phyloP scores from a whole-genome alignment of 768 basidiomycete species.

The Tylopilus felleus region DNA sequence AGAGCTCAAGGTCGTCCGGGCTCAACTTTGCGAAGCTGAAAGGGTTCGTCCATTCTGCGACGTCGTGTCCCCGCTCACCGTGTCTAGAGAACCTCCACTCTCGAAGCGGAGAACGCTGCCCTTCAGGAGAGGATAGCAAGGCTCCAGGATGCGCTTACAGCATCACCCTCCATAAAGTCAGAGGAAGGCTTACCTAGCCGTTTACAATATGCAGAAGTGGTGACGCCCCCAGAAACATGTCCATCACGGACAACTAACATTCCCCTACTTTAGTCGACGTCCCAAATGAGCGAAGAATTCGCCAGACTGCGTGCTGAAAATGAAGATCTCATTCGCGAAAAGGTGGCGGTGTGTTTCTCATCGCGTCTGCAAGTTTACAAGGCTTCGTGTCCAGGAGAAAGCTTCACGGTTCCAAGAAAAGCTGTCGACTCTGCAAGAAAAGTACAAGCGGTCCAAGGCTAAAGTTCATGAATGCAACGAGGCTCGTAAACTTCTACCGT shows the following conservation, averaged over 20 bases:
- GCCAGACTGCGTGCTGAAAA: constrained; percentile 14
- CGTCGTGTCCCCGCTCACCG: background rate
- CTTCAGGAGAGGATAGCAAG: constrained; percentile 14
- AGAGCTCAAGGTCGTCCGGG: constrained; percentile 23
- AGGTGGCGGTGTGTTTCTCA: constrained; percentile 3
- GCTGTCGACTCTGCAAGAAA: constrained; percentile 13
- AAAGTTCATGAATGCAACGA: constrained; percentile 13
- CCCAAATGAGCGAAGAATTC: constrained; percentile 9
- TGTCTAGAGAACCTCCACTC: constrained; percentile 12
- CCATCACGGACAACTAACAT: constrained; percentile 1
- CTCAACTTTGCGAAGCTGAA: constrained; percentile 22
- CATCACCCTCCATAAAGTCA: constrained; percentile 14
- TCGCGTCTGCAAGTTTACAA: background rate
- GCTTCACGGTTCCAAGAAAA: constrained; percentile 14
- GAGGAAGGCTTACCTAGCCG: constrained; percentile 6
- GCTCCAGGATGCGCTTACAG: constrained; percentile 12
- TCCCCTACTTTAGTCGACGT: constrained; percentile 4
- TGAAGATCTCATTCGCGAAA: constrained; percentile 13
- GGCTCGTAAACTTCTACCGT: constrained; percentile 11
- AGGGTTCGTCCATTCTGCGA: constrained; percentile 7
- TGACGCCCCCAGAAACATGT: background rate
- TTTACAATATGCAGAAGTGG: constrained; percentile 11
- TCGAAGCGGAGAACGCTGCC: constrained; percentile 19
- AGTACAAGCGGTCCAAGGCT: constrained; percentile 22
- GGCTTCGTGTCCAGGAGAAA: constrained; percentile 8